These are phyloP conservation scores for Lonicera japonica DNA, from an alignment of 129 eudicot species.

Conservation along the genomic window DNA sequence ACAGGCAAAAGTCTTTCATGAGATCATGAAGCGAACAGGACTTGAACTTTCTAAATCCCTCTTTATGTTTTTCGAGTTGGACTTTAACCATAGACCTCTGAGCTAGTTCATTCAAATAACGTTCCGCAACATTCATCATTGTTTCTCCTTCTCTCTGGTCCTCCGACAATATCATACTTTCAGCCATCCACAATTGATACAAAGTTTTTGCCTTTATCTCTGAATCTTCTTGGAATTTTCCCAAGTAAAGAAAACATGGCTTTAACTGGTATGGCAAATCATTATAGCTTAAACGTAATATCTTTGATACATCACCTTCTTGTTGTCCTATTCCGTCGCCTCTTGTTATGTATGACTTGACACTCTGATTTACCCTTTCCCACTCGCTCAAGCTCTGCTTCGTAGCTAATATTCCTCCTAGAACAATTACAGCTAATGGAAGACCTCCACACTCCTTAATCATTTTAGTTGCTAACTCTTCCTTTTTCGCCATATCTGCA, in stretches of 20 bases:
- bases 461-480: neutral
- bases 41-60: slow-evolving; percentile 6
- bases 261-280: slow-evolving; percentile 19
- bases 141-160: slow-evolving; percentile 1
- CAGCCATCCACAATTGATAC: slow-evolving; percentile 19
- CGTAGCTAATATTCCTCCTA: slow-evolving; percentile 16
- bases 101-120: slow-evolving; percentile 12
- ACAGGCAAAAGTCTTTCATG: slow-evolving; percentile 4
- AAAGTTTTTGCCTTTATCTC: slow-evolving; percentile 2
- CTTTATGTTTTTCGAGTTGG: neutral
- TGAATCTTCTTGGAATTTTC: slow-evolving; percentile 12
- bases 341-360: slow-evolving; percentile 4
- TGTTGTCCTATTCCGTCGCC: neutral
- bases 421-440: slow-evolving; percentile 15
- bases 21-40: slow-evolving; percentile 10
- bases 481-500: neutral
- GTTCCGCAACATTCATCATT: slow-evolving; percentile 10
- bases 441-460: slow-evolving; percentile 1
- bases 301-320: neutral
- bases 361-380: slow-evolving; percentile 1
- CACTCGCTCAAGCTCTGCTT: slow-evolving; percentile 7
- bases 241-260: slow-evolving; percentile 17
- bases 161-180: slow-evolving; percentile 9
- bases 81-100: slow-evolving; percentile 14
- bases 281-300: slow-evolving; percentile 10